Evolutionary conservation across 345 rosid genomes (phyloP).

Genomic region (Eucalyptus cloeziana): DNA sequence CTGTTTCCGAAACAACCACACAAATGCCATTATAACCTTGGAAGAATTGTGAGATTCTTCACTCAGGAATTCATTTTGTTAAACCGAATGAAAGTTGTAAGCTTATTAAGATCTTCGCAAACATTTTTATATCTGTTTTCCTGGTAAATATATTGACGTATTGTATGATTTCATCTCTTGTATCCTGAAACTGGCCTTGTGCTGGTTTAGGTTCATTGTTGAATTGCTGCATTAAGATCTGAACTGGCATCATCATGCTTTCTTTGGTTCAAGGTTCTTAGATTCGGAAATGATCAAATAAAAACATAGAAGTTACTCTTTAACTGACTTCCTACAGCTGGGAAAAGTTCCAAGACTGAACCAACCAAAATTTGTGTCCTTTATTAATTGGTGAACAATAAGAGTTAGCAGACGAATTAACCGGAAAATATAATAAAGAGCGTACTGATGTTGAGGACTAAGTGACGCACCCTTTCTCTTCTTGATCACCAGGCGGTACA

Average conservation of each 20-base stretch:
- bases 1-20: not conserved
- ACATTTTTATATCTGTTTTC: not conserved
- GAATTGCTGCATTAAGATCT: not conserved
- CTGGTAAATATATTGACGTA: not conserved
- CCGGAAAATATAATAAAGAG: not conserved
- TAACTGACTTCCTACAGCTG: not conserved
- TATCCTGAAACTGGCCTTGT: not conserved
- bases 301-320: not conserved
- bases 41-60: not conserved
- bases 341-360: not conserved
- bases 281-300: not conserved
- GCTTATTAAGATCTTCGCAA: not conserved
- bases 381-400: not conserved
- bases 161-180: not conserved
- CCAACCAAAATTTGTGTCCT: not conserved
- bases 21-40: not conserved
- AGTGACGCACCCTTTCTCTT: not conserved
- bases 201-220: not conserved
- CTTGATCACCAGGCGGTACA: not conserved
- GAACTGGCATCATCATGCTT: not conserved
- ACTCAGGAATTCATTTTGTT: not conserved
- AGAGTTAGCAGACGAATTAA: not conserved
- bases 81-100: not conserved
- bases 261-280: not conserved
- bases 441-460: not conserved